Base-by-base conservation (phyloP, 345 rosid genomes). In the Rhizophora mangle region DNA sequence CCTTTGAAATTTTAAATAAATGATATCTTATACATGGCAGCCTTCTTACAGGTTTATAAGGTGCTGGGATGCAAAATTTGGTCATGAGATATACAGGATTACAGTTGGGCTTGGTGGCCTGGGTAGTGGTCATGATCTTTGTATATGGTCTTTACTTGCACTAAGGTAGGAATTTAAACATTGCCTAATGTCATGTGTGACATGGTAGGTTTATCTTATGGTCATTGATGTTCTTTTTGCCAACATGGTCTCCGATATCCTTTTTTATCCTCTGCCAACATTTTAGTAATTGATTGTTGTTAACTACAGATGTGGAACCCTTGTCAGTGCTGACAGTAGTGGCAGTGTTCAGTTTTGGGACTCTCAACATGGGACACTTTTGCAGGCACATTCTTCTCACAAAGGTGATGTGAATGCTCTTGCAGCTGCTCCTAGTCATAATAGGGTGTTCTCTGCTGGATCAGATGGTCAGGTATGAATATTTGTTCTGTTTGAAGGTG, bases 341-440 rank as follows among this genome's bases (percentile, higher is more conserved):
- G 97, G 98, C 49, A 83, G 82, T 78, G 97, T 94, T 77, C 96
- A 94, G 63, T 94, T 94, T 80, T 94, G 97, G 98, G 92, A 91
- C 68, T 84, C 90, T 68, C 78, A 72, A 63, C 88, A 86, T 78
- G 98, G 98, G 73, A 94, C 95, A 19, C 91, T 88, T 77, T 65
- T 89, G 79, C 93, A 91, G 83, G 83, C 85, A 3, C 95, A 88
- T 80, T 79, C 96, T 62, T 74, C 69, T 46, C 98, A 94, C 82
- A 91, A 89, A 81, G 97, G 97, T 79, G 95, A 88, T 80, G 97
- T 81, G 62, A 85, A 91, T 80, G 71, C 96, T 53, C 84, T 94
- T 65, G 95, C 95, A 58, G 93, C 89, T 61, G 74, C 90, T 49
- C 98, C 98, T 71, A 88, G 85, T 79, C 96, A 91, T 73, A 88